Percentiles rank a stretch among this genome's conserved stretches.
Evolutionary conservation across 257 asterid genomes (phyloP).

Genomic region (Solanum lycopersicoides): DNA sequence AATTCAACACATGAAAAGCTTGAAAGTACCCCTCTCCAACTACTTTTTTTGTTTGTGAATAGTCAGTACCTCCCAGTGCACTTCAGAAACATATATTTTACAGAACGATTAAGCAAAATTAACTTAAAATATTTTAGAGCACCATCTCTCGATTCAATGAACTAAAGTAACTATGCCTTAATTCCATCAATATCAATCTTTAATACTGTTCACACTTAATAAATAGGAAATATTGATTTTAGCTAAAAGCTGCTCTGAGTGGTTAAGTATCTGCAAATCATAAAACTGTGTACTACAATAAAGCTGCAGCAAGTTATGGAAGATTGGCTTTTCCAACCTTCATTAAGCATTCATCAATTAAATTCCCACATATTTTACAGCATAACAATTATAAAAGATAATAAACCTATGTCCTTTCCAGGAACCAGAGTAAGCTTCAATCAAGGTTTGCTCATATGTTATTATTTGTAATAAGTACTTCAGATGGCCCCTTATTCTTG

Average conservation of each 20-base stretch:
- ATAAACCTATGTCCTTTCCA: conserved; percentile 89
- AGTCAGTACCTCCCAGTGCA: too few relatives aligned
- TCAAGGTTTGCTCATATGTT: conserved; percentile 68
- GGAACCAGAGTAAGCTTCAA: conserved; percentile 90
- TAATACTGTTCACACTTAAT: too few relatives aligned
- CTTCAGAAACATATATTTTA: too few relatives aligned
- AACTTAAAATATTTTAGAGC: too few relatives aligned
- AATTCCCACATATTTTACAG: background rate
- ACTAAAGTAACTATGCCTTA: too few relatives aligned
- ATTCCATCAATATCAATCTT: too few relatives aligned
- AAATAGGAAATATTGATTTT: background rate
- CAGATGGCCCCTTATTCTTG: conserved; percentile 55
- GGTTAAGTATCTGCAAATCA: background rate
- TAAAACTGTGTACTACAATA: background rate
- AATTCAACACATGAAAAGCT: too few relatives aligned
- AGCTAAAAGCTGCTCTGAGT: background rate
- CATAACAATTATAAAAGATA: background rate
- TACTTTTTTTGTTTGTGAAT: too few relatives aligned
- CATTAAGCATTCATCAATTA: background rate
- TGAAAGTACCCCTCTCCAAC: too few relatives aligned
- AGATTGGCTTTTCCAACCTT: background rate
- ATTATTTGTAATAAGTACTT: conserved; percentile 13
- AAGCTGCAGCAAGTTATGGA: background rate
- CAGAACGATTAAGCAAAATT: too few relatives aligned
- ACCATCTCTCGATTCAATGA: too few relatives aligned